Conservation (phyloP, 2,329 filamentous ascomycete genomes). For the Monosporascus cannonballus region DNA sequence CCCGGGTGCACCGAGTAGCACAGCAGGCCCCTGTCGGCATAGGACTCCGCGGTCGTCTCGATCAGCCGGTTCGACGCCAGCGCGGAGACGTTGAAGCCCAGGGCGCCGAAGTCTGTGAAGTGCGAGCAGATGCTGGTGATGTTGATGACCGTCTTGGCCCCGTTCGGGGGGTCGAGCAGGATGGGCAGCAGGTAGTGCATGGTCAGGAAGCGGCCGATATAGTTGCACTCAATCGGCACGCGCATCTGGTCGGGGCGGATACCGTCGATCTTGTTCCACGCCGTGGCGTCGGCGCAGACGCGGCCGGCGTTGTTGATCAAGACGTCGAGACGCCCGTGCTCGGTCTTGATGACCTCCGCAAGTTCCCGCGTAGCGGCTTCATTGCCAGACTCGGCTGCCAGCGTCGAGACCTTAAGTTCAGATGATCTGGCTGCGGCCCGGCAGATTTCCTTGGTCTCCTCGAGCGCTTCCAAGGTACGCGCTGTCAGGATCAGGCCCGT, state of each 20-base stretch:
- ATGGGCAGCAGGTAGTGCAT: neutral
- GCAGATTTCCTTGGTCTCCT: neutral
- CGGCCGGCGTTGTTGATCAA: neutral
- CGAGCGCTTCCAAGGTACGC: neutral
- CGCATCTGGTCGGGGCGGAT: neutral
- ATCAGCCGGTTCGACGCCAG: neutral
- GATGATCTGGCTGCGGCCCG: neutral
- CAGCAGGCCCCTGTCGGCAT: neutral
- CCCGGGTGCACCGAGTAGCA: neutral
- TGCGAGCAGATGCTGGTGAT: neutral
- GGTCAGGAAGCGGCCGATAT: neutral
- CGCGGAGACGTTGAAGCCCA: neutral
- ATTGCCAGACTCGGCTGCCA: neutral
- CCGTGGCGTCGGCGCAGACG: neutral
- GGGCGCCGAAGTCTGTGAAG: neutral
- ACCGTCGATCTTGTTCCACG: neutral
- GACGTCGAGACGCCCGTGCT: neutral
- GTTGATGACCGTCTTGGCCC: neutral
- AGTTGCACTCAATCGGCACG: neutral
- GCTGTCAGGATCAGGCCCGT: neutral
- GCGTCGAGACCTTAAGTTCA: neutral
- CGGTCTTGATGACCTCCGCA: neutral
- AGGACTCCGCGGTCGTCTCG: neutral
- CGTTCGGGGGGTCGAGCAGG: neutral
- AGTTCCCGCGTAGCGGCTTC: neutral